A percentile compares a stretch with the other conserved stretches of the same genome.
Conservation (phyloP, 129 eudicot genomes). For the Glebionis coronaria region DNA sequence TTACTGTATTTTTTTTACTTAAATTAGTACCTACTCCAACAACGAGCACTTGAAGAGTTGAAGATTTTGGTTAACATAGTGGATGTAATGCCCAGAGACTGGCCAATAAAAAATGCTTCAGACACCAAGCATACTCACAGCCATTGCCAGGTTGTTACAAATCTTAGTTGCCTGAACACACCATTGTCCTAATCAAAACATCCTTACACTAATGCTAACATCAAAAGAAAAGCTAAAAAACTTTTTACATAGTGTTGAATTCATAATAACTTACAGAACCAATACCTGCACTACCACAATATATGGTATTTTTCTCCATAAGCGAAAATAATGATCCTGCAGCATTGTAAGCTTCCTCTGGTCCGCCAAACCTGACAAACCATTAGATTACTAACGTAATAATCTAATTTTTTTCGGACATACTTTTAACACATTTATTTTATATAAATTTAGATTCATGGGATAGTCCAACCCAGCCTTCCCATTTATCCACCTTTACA, state of each 20-base stretch:
- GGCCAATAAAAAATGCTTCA: slow-evolving; percentile 87
- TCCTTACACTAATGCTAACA: too few relatives aligned
- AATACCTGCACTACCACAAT: slow-evolving; percentile 89
- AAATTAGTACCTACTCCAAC: slow-evolving; percentile 80
- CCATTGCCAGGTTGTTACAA: slow-evolving; percentile 95
- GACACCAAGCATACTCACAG: slow-evolving; percentile 89
- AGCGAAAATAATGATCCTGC: slow-evolving; percentile 64
- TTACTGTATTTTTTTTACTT: background rate
- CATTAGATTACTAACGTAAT: background rate
- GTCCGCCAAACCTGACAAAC: slow-evolving; percentile 79
- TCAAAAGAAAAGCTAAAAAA: background rate
- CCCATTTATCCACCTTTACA: too few relatives aligned
- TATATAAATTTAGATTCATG: too few relatives aligned
- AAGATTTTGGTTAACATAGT: slow-evolving; percentile 68
- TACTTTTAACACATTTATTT: too few relatives aligned
- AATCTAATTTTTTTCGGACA: too few relatives aligned
- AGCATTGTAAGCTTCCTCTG: slow-evolving; percentile 71
- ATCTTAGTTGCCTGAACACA: slow-evolving; percentile 74
- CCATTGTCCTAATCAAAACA: slow-evolving; percentile 9
- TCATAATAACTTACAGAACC: slow-evolving; percentile 71
- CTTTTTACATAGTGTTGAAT: slow-evolving; percentile 7
- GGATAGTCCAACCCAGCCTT: too few relatives aligned
- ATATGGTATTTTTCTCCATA: slow-evolving; percentile 78
- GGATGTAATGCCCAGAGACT: slow-evolving; percentile 69
- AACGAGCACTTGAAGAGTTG: slow-evolving; percentile 86